A percentile compares a stretch with the other conserved stretches of the same genome.
phyloP scores from a whole-genome alignment of 192 early-diverging fungal species.

The Martensiomyces pterosporus region DNA sequence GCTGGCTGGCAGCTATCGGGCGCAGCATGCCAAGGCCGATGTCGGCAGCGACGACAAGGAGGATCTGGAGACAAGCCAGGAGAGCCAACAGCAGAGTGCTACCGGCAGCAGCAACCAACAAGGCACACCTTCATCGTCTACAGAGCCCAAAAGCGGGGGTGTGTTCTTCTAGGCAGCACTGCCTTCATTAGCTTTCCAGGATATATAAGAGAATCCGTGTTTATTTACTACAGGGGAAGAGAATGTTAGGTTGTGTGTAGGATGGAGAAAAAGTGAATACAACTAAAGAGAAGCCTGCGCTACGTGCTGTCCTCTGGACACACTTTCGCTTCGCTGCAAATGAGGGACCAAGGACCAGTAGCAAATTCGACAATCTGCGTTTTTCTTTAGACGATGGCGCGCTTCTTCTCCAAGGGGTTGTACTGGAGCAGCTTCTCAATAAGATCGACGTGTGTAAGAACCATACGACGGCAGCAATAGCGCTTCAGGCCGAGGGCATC shows the following conservation, averaged over 20 bases:
- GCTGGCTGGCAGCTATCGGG: conserved; percentile 15
- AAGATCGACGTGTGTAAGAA: conserved; percentile 95
- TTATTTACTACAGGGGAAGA: neutral
- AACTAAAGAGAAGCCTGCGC: no score
- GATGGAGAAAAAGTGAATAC: no score
- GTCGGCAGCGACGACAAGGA: no score
- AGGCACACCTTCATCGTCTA: neutral
- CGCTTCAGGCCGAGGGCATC: conserved; percentile 73
- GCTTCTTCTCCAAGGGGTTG: conserved; percentile 49
- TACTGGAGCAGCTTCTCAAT: conserved; percentile 98
- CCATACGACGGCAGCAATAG: conserved; percentile 98
- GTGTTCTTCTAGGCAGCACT: neutral
- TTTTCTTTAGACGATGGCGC: conserved; percentile 4
- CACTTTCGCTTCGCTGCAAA: no score
- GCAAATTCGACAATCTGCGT: no score
- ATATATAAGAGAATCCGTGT: no score
- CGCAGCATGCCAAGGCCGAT: neutral
- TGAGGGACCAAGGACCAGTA: no score
- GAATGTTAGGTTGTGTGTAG: no score
- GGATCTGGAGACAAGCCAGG: no score
- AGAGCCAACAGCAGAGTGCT: neutral
- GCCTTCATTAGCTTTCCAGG: no score
- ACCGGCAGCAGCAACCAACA: neutral
- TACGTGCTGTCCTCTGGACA: no score
- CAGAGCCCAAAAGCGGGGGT: neutral